Percentiles rank a stretch among this genome's conserved stretches.
These are phyloP conservation scores for Cytospora piceicola DNA, from an alignment of 2,329 filamentous ascomycete genomes.

Conservation along the genomic window DNA sequence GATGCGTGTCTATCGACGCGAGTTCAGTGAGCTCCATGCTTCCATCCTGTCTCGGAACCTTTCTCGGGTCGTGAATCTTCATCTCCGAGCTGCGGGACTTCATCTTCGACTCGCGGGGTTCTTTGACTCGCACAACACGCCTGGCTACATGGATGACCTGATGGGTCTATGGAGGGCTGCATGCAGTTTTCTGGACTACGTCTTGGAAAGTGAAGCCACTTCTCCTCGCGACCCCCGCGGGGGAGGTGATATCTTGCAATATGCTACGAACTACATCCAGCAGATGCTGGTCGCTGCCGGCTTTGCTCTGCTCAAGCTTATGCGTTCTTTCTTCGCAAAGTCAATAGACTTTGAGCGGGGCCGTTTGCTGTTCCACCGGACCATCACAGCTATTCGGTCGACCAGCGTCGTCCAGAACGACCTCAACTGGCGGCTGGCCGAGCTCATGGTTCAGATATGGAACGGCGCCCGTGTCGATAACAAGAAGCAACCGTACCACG, in stretches of 20 bases:
- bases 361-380: conserved; percentile 70
- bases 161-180: conserved; percentile 76
- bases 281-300: conserved; percentile 85
- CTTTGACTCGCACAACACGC: conserved; percentile 75
- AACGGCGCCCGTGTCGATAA: conserved; percentile 65
- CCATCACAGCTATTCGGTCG: conserved; percentile 70
- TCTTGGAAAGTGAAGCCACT: conserved; percentile 55
- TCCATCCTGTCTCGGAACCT: conserved; percentile 62
- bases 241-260: conserved; percentile 61
- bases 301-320: conserved; percentile 77
- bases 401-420: conserved; percentile 80
- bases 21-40: conserved; percentile 66
- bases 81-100: conserved; percentile 72
- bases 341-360: conserved; percentile 72
- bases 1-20: conserved; percentile 67
- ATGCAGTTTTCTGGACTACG: conserved; percentile 68
- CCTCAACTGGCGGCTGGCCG: conserved; percentile 76
- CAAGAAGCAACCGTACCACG: conserved; percentile 50
- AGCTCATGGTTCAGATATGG: conserved; percentile 89
- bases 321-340: conserved; percentile 75
- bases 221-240: conserved; percentile 50
- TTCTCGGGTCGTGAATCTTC: conserved; percentile 63
- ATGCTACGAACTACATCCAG: conserved; percentile 76
- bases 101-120: conserved; percentile 80
- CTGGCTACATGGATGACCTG: conserved; percentile 73